Evolutionary conservation across 768 basidiomycete genomes (phyloP), one percentile per base, ranked within the genome.

Genomic region (Russula olivacea): DNA sequence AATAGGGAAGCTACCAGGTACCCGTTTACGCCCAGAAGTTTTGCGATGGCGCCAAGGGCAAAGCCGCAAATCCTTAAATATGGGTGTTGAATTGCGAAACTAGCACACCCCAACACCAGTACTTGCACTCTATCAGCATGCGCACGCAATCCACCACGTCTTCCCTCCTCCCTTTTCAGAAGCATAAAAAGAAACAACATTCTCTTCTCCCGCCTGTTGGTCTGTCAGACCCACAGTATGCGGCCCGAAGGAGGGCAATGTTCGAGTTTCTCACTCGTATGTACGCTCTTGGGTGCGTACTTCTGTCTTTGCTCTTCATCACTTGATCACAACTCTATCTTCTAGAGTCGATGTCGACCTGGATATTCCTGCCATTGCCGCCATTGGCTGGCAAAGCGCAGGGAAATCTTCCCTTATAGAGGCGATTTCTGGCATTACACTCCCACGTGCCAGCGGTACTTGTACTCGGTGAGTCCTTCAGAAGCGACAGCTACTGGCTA

Each of bases 351-450:
- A 89, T 64, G 75, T 80, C 14, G 85, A 89, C 57, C 81, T 91
- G 12, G 86, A 89, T 68, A 74, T 90, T 0, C 89, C 89, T 0
- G 80, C 83, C 64, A 89, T 91, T 30, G 86, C 83, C 0, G 89
- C 89, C 40, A 81, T 88, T 15, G 89, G 89, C 0, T 80, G 77
- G 1, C 89, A 91, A 66, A 87, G 84, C 47, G 87, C 86, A 0
- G 89, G 89, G 0, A 90, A 90, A 68, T 88, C 87, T 0, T 90
- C 89, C 0, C 77, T 90, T 1, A 90, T 91, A 14, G 88, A 91
- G 68, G 81, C 86, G 0, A 89, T 91, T 43, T 87, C 87, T 0
- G 86, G 88, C 0, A 82, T 90, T 15, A 86, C 80, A 0, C 74
- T 90, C 0, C 88, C 89, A 17, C 80, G 87, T 4, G 86, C 85